These are phyloP conservation scores for Hymenoscyphus scutula DNA, from an alignment of 2,329 filamentous ascomycete genomes.

Conservation along the genomic window DNA sequence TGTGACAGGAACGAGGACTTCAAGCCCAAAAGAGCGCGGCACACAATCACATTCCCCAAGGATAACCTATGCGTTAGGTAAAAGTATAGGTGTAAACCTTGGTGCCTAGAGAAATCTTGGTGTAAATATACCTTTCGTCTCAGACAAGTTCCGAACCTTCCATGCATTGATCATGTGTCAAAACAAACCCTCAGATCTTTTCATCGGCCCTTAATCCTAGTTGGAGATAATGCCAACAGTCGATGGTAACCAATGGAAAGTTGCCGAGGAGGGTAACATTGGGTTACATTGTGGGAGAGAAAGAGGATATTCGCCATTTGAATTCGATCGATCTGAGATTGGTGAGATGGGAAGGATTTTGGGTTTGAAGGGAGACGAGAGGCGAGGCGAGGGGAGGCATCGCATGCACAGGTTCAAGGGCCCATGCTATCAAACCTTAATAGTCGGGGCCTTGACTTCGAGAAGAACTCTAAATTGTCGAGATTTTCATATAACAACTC, in stretches of 20 bases:
- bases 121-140: not conserved
- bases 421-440: not conserved
- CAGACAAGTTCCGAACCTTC: not conserved
- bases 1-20: not conserved
- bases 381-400: not conserved
- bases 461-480: not conserved
- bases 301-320: not conserved
- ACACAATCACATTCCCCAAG: not conserved
- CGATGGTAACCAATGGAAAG: not conserved
- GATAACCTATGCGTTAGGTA: not conserved
- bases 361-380: not conserved
- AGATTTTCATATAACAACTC: not conserved
- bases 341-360: not conserved
- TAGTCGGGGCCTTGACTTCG: not conserved
- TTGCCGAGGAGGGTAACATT: too few species aligned
- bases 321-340: not conserved
- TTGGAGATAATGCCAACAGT: not conserved
- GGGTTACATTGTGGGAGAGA: not conserved
- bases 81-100: not conserved
- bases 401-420: not conserved
- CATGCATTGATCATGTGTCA: too few species aligned
- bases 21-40: not conserved
- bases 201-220: not conserved
- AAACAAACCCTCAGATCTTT: not conserved
- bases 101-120: not conserved